Conservation (phyloP, 192 early-diverging fungal genomes). For the Podila clonocystis region DNA sequence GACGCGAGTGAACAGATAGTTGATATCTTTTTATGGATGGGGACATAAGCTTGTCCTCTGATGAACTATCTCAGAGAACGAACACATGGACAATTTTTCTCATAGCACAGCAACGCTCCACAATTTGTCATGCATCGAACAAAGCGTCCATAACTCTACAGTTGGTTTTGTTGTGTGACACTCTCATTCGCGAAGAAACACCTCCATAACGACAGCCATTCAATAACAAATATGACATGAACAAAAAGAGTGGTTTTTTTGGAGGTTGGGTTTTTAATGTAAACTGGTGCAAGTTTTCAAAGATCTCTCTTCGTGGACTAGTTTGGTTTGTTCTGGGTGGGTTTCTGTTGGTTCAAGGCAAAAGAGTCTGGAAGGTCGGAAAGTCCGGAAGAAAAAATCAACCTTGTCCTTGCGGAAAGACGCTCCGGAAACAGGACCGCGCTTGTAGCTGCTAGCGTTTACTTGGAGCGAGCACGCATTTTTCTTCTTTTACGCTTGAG, state of each 20-base stretch:
- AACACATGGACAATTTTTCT: too few species aligned
- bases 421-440: slow-evolving; percentile 19
- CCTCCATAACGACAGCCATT: too few species aligned
- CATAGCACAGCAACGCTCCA: too few species aligned
- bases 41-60: too few species aligned
- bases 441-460: slow-evolving; percentile 47
- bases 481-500: slow-evolving; percentile 59
- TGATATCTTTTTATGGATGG: too few species aligned
- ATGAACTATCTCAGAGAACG: too few species aligned
- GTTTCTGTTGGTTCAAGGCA: neutral
- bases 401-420: slow-evolving; percentile 4
- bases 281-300: slow-evolving; percentile 3
- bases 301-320: neutral
- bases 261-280: neutral
- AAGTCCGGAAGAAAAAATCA: neutral
- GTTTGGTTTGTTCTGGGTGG: neutral
- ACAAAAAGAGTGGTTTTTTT: neutral
- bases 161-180: too few species aligned
- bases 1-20: too few species aligned
- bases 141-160: too few species aligned
- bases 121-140: too few species aligned
- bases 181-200: too few species aligned
- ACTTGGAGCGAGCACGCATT: slow-evolving; percentile 56
- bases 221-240: neutral
- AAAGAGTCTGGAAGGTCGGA: too few species aligned